Percentiles rank a stretch among this genome's conserved stretches.
phyloP scores from a whole-genome alignment of 1,139 yeast genomes.

The Debaryomyces subglobosus region DNA sequence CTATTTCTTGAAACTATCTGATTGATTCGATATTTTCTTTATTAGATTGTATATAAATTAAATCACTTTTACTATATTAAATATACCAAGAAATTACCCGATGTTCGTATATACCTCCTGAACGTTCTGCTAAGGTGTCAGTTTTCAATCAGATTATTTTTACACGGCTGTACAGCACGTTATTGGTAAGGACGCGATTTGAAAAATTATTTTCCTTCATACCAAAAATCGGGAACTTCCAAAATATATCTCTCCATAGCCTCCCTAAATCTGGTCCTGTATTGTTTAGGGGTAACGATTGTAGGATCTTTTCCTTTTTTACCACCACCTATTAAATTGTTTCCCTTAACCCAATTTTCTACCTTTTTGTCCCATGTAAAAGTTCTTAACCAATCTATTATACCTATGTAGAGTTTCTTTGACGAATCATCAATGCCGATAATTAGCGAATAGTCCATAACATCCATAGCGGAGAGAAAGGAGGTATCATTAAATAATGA shows the following conservation, averaged over 20 bases:
- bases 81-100: background rate
- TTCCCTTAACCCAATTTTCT: constrained; percentile 98
- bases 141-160: constrained; percentile 4
- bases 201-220: constrained; percentile 34
- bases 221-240: constrained; percentile 93
- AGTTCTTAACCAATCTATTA: constrained; percentile 92
- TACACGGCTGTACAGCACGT: constrained; percentile 8
- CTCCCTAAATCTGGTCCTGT: constrained; percentile 89
- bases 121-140: constrained; percentile 4
- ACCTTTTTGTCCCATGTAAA: constrained; percentile 99
- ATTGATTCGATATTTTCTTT: background rate
- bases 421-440: constrained; percentile 78
- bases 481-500: constrained; percentile 94
- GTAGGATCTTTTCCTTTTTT: constrained; percentile 94
- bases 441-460: constrained; percentile 96
- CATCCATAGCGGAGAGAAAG: constrained; percentile 95
- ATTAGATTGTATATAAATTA: background rate
- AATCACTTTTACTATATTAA: background rate
- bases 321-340: constrained; percentile 73
- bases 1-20: background rate
- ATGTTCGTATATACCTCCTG: background rate
- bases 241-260: constrained; percentile 96
- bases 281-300: constrained; percentile 94
- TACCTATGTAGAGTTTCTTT: constrained; percentile 80
- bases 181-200: constrained; percentile 9